phyloP scores from a whole-genome alignment of 208 protist genomes.

The Endotrypanum monterogeii region DNA sequence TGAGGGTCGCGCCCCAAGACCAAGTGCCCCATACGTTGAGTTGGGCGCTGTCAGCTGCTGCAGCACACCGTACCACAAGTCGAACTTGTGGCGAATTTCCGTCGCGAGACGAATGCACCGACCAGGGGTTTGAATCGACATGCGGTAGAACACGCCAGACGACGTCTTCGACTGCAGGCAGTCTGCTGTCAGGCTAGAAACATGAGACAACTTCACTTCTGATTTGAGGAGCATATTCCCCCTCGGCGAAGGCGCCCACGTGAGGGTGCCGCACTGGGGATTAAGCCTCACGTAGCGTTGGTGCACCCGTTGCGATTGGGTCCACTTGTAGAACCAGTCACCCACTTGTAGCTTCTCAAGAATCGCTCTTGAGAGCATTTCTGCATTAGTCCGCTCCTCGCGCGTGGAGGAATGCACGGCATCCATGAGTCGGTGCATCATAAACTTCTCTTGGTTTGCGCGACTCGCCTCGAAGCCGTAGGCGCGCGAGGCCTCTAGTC shows the following conservation, averaged over 20 bases:
- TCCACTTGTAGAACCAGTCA: constrained; percentile 87
- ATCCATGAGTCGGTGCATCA: constrained; percentile 43
- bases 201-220: constrained; percentile 47
- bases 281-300: constrained; percentile 83
- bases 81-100: constrained; percentile 76
- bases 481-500: constrained; percentile 23
- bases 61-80: constrained; percentile 74
- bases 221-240: constrained; percentile 43
- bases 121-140: constrained; percentile 50
- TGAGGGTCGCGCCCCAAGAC: constrained; percentile 52
- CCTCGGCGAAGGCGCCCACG: constrained; percentile 55
- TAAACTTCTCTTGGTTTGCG: constrained; percentile 43
- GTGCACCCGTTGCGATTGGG: constrained; percentile 51
- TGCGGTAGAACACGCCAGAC: constrained; percentile 61
- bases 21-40: constrained; percentile 32
- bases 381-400: constrained; percentile 27
- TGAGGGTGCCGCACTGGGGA: constrained; percentile 47
- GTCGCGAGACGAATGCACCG: constrained; percentile 61
- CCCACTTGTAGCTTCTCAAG: constrained; percentile 57
- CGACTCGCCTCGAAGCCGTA: constrained; percentile 36
- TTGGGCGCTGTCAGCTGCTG: constrained; percentile 50
- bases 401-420: constrained; percentile 24
- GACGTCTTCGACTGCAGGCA: constrained; percentile 51
- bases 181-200: constrained; percentile 56
- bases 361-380: constrained; percentile 30